These are phyloP conservation scores for Echria macrotheca DNA, from an alignment of 495 filamentous ascomycete species.

Conservation along the genomic window DNA sequence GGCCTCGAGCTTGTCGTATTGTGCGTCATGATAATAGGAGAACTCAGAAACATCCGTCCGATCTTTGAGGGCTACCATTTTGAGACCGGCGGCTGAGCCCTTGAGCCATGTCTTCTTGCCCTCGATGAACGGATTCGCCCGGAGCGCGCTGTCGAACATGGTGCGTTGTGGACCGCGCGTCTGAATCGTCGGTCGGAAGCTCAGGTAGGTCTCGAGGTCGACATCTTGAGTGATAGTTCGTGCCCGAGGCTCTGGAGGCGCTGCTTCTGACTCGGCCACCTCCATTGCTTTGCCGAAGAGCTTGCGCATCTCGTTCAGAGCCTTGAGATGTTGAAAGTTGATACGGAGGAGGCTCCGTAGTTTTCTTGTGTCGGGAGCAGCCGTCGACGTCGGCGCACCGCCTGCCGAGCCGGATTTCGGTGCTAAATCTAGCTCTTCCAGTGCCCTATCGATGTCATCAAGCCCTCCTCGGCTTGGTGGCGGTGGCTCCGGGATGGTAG, in stretches of 20 bases:
- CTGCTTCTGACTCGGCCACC: conserved; percentile 50
- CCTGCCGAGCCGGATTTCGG: conserved; percentile 2
- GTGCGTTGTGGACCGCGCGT: conserved; percentile 1
- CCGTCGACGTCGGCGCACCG: conserved; percentile 4
- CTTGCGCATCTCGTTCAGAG: conserved; percentile 86
- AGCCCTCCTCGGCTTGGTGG: too few species aligned
- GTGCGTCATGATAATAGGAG: conserved; percentile 64
- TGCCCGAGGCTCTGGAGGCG: conserved; percentile 38
- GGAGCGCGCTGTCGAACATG: conserved; percentile 60
- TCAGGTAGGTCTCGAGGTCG: conserved; percentile 66
- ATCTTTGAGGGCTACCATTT: conserved; percentile 66
- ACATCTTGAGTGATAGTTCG: conserved; percentile 51
- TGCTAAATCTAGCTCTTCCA: conserved; percentile 56
- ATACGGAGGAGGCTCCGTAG: conserved; percentile 61
- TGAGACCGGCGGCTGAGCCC: conserved; percentile 71
- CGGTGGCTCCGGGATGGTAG: conserved; percentile 23
- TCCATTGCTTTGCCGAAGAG: conserved; percentile 82
- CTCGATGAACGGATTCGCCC: conserved; percentile 78
- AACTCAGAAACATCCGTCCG: conserved; percentile 55
- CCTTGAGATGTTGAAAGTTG: conserved; percentile 75
- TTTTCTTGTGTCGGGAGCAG: conserved; percentile 14
- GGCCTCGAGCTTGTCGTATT: conserved; percentile 71
- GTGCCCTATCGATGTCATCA: conserved; percentile 80
- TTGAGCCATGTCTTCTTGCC: conserved; percentile 90
- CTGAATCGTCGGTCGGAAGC: conserved; percentile 51